phyloP scores from a whole-genome alignment of 371 early-diverging fungal genomes.

The Conidiobolus coronatus region DNA sequence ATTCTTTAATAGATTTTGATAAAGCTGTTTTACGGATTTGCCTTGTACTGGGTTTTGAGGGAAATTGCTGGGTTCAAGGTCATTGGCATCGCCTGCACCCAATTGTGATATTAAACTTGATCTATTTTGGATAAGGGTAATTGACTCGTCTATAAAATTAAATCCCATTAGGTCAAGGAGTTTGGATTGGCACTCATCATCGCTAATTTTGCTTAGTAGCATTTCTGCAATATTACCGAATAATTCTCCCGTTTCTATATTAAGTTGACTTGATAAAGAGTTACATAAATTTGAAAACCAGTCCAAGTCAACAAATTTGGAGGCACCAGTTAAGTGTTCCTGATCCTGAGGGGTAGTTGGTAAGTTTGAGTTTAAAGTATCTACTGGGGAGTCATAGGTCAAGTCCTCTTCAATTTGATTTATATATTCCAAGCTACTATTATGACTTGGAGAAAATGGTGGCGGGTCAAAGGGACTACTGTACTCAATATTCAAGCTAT shows the following conservation, averaged over 20 bases:
- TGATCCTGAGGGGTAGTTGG: too few relatives aligned
- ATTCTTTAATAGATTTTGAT: conserved; percentile 6
- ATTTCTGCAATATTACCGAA: neutral
- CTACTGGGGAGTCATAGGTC: too few relatives aligned
- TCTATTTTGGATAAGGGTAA: conserved; percentile 21
- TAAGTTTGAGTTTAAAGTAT: too few relatives aligned
- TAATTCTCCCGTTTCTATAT: neutral
- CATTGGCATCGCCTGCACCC: conserved; percentile 22
- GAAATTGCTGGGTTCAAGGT: conserved; percentile 12
- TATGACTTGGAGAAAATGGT: too few relatives aligned
- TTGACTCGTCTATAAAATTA: conserved; percentile 41
- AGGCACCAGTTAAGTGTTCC: too few relatives aligned
- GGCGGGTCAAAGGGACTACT: too few relatives aligned
- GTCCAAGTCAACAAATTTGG: conserved; percentile 2
- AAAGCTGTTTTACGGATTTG: conserved; percentile 4
- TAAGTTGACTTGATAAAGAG: neutral
- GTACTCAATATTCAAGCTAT: too few relatives aligned
- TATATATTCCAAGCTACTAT: too few relatives aligned
- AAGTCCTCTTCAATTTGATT: too few relatives aligned
- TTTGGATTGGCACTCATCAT: conserved; percentile 31
- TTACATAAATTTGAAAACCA: neutral
- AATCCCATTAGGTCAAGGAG: conserved; percentile 57
- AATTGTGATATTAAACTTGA: neutral
- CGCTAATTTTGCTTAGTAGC: conserved; percentile 7
- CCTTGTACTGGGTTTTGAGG: conserved; percentile 11